Evolutionary conservation across 2,329 filamentous ascomycete genomes (phyloP), one percentile per base, ranked within the genome.

Genomic region (Byssochlamys sp.): DNA sequence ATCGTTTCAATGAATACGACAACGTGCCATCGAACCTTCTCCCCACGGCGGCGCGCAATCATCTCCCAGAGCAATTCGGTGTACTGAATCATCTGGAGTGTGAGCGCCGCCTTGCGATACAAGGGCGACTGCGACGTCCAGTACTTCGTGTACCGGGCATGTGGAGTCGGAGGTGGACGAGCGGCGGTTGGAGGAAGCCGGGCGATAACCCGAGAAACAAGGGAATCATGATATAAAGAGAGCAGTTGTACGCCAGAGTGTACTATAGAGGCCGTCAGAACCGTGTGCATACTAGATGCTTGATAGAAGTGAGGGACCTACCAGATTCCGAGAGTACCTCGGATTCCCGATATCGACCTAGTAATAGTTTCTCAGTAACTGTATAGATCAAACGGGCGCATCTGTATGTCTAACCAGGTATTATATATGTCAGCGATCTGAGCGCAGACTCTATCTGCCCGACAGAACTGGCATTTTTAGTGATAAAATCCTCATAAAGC

Each of bases 11-110:
- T 78, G 2, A 95, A 70, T 10, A 97, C 85, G 4, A 97, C 84
- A 0, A 95, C 84, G 55, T 89, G 85, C 94, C 94, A 99, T 29
- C 91, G 84, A 27, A 87, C 75, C 67, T 83, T 85, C 72, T 95
- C 83, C 51, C 88, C 91, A 61, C 86, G 86, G 53, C 92, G 83
- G 74, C 95, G 95, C 28, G 91, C 91, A 28, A 88, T 84, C 94
- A 99, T 99, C 72, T 99, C 94, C 82, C 92, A 94, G n/a, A 99
- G 77, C 29, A 99, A 79, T 75, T 99, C 90, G 0, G 91, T 96
- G 70, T 97, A 97, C 64, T 94, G 89, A 27, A 96, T 88, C 75
- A 95, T 88, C 70, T 95, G 90, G 53, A 99, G 78, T 3, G 91
- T 78, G 62, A 91, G 81, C 48, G 92, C 91, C 56, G 95, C 84